Percentiles rank a stretch among this genome's conserved stretches.
Evolutionary conservation across 768 basidiomycete genomes (phyloP).

Genomic region (Phylloporus sp.): DNA sequence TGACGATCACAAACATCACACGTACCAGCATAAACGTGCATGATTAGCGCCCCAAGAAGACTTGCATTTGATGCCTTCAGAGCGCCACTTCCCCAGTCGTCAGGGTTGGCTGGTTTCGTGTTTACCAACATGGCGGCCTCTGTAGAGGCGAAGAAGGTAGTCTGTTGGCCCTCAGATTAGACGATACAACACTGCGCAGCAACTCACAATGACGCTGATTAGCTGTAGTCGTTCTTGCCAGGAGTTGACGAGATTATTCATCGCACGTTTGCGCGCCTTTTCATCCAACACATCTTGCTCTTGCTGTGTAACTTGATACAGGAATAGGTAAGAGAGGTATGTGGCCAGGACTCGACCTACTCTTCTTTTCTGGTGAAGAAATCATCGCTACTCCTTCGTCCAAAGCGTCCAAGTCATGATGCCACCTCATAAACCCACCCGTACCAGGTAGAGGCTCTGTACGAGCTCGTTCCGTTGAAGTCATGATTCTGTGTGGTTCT

Average conservation of each 20-base stretch:
- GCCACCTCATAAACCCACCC: conserved; percentile 17
- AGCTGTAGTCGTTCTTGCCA: conserved; percentile 64
- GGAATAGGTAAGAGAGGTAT: neutral
- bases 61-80: conserved; percentile 41
- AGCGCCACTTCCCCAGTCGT: conserved; percentile 8
- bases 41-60: conserved; percentile 49
- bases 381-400: conserved; percentile 13
- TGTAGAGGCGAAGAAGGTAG: conserved; percentile 59
- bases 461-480: conserved; percentile 7
- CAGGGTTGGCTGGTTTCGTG: conserved; percentile 30
- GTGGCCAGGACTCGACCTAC: conserved; percentile 9
- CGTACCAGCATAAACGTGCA: conserved; percentile 51
- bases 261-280: conserved; percentile 39
- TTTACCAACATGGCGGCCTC: conserved; percentile 52
- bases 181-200: neutral
- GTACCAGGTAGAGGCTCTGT: conserved; percentile 15
- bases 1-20: conserved; percentile 2
- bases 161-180: conserved; percentile 31
- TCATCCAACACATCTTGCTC: conserved; percentile 50
- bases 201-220: conserved; percentile 54
- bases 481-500: conserved; percentile 15
- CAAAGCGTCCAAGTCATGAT: conserved; percentile 3
- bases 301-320: conserved; percentile 39
- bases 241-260: conserved; percentile 50
- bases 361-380: conserved; percentile 10